Conservation (phyloP, 208 protist genomes). For the Acanthamoeba healyi region DNA sequence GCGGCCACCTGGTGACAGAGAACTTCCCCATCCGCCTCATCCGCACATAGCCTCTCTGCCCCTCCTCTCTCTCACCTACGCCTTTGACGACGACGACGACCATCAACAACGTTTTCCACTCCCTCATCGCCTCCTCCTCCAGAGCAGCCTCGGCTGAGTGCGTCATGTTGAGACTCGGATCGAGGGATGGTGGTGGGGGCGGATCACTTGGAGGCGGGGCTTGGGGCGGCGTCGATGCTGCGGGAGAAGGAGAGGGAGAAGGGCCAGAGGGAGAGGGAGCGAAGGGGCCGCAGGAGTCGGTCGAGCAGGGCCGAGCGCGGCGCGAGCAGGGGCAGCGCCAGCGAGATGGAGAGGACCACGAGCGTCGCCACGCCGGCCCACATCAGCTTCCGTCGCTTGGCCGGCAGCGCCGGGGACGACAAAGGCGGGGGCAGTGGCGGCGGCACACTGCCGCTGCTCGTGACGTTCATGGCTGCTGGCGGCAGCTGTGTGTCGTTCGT, state of each 20-base stretch:
- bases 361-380: constrained; percentile 12
- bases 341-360: not conserved
- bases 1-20: constrained; percentile 91
- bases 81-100: too few species aligned
- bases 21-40: constrained; percentile 93
- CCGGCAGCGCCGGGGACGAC: not conserved
- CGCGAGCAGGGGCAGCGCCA: constrained; percentile 16
- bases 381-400: not conserved
- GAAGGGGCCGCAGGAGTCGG: not conserved
- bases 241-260: constrained; percentile 4
- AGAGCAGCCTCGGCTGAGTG: too few species aligned
- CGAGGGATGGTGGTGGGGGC: too few species aligned
- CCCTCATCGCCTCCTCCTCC: too few species aligned
- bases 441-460: not conserved
- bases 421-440: not conserved
- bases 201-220: too few species aligned
- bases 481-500: not conserved
- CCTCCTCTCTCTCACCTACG: not conserved
- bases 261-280: not conserved
- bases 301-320: constrained; percentile 3
- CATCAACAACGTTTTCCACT: too few species aligned
- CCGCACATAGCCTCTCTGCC: constrained; percentile 56
- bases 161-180: too few species aligned
- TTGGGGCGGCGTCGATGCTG: too few species aligned
- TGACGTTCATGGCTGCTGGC: not conserved